phyloP scores from a whole-genome alignment of 768 basidiomycete species.

The Suillus tomentosus region DNA sequence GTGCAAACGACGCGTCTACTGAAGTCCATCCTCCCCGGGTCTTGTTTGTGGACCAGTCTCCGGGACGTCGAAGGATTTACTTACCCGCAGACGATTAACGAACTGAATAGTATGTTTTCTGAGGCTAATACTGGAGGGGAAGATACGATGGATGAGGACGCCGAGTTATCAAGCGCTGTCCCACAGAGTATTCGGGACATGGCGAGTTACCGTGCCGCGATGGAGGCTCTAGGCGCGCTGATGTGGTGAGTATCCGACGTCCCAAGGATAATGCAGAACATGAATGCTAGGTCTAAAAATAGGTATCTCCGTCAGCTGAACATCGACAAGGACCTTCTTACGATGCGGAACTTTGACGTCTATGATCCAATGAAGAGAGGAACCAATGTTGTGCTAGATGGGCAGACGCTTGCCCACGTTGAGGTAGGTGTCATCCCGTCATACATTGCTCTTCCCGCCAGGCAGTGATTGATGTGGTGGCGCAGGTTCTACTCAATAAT shows the following conservation, averaged over 20 bases:
- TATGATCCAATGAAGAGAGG: slow-evolving; percentile 95
- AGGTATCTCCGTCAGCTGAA: slow-evolving; percentile 92
- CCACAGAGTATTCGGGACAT: slow-evolving; percentile 80
- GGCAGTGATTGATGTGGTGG: slow-evolving; percentile 12
- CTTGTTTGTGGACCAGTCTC: slow-evolving; percentile 88
- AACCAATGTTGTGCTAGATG: slow-evolving; percentile 85
- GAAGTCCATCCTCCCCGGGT: slow-evolving; percentile 75
- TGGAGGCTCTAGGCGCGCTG: slow-evolving; percentile 89
- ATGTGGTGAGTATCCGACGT: slow-evolving; percentile 61
- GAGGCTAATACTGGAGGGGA: slow-evolving; percentile 35
- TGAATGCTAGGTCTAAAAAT: slow-evolving; percentile 7
- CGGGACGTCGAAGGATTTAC: slow-evolving; percentile 80
- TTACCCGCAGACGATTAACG: slow-evolving; percentile 68
- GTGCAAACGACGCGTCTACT: slow-evolving; percentile 81
- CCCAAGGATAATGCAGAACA: slow-evolving; percentile 1
- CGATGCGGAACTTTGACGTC: slow-evolving; percentile 96
- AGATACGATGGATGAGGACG: slow-evolving; percentile 49
- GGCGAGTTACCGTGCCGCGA: slow-evolving; percentile 62
- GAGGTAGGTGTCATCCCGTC: slow-evolving; percentile 55
- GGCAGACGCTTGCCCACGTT: slow-evolving; percentile 92
- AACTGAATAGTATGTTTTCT: slow-evolving; percentile 69
- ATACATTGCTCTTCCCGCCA: background rate
- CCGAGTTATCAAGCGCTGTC: slow-evolving; percentile 36
- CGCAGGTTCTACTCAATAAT: slow-evolving; percentile 82
- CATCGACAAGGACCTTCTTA: slow-evolving; percentile 92